Evolutionary conservation across 805 yeast species (phyloP).

Genomic region (Lipomyces spencermartinsiae): DNA sequence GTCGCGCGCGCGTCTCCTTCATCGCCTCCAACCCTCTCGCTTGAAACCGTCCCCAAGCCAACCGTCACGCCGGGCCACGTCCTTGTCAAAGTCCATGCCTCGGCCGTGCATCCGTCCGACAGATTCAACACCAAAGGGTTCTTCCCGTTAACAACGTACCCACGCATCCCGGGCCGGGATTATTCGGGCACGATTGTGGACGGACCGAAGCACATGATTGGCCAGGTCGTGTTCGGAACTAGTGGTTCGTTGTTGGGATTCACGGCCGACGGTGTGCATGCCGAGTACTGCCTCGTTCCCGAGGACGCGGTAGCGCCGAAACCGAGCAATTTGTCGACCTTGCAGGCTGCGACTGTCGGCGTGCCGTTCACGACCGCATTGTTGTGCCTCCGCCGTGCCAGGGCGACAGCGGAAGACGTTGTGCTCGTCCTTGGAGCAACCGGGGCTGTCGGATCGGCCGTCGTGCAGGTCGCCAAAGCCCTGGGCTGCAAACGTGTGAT

Average conservation of each 20-base stretch:
- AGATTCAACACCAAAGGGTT: background rate
- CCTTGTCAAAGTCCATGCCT: background rate
- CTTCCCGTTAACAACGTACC: background rate
- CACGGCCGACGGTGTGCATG: background rate
- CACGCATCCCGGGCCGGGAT: slow-evolving; percentile 6
- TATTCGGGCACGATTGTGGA: background rate
- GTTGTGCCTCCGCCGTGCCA: background rate
- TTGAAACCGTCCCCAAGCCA: background rate
- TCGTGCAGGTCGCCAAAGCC: background rate
- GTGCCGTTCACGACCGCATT: slow-evolving; percentile 5
- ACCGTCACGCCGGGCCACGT: background rate
- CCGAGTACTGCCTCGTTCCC: background rate
- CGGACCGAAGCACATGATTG: background rate
- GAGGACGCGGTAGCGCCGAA: background rate
- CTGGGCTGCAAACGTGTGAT: slow-evolving; percentile 2
- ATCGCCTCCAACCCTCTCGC: background rate
- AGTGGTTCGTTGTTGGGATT: background rate
- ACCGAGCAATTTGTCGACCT: background rate
- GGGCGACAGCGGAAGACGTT: background rate
- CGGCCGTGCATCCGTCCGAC: slow-evolving; percentile 4
- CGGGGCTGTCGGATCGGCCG: slow-evolving; percentile 6
- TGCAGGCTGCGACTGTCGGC: background rate
- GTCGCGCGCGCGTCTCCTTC: background rate
- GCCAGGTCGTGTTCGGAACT: slow-evolving; percentile 5
- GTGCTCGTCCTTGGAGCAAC: slow-evolving; percentile 6